Evolutionary conservation across 164 flowering plant species (phyloP), one percentile per base, ranked within the genome.

Genomic region (Dillenia turbinata): DNA sequence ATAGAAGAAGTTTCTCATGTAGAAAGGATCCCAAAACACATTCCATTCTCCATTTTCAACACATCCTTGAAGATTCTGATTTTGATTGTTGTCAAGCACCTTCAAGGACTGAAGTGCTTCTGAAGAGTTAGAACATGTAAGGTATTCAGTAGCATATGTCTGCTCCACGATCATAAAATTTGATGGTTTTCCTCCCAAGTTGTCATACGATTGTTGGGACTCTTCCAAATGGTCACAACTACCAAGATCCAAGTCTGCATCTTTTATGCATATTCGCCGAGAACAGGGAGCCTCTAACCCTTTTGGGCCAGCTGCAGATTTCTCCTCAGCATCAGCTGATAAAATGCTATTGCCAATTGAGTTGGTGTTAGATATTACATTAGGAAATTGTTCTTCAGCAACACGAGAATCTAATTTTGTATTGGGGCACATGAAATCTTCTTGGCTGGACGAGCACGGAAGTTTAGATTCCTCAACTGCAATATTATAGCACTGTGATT

Each of bases 21-120:
- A 85, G 64, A 54, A 79, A 40, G 75, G 61, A 60, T 94, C 98
- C 97, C 94, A 89, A 71, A 66, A 77, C 6, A 71, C 78, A 56
- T 45, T 76, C 96, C 97, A 89, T 16, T 85, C 87, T 50, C 77
- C 85, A 68, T 60, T 65, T 22, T 55, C 74, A 65, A 57, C 76
- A 59, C 17, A 17, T 54, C 51, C 45, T 12, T 22, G 43, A 53
- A 17, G 48, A 44, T 12, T 63, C 26, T 63, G 69, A 69, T 12
- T 64, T 58, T 56, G 73, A 52, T 59, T 62, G 49, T 47, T 58
- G 49, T 67, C 69, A 62, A 44, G 48, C 48, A n/a, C 48, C 9
- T 63, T 66, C 12, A 65, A 47, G 57, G 65, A 66, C 33, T 52
- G 52, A 54, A 44, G 48, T 50, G 17, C 45, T 12, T 63, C 68